Evolutionary conservation across 1,284 basidiomycete species (phyloP).

Genomic region (Polyporus tsugae): DNA sequence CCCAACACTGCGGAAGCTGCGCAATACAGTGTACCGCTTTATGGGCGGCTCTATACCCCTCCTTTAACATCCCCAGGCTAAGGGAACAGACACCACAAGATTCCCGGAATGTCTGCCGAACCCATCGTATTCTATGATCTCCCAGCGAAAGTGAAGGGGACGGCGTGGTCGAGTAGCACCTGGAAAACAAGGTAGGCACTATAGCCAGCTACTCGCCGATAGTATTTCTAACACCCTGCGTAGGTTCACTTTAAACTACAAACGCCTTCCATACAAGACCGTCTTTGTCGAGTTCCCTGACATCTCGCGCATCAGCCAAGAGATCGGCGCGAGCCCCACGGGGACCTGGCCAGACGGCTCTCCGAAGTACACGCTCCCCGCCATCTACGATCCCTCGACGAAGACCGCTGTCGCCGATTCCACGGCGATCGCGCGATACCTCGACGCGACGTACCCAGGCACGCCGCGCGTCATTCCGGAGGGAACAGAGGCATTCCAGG

Average conservation of each 20-base stretch:
- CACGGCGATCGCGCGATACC: slow-evolving; percentile 51
- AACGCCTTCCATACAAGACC: slow-evolving; percentile 38
- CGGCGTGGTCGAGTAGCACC: slow-evolving; percentile 18
- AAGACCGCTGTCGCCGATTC: slow-evolving; percentile 49
- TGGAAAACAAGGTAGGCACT: slow-evolving; percentile 12
- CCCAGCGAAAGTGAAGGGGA: slow-evolving; percentile 30
- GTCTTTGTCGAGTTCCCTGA: slow-evolving; percentile 41
- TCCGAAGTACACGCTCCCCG: slow-evolving; percentile 30
- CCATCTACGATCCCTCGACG: slow-evolving; percentile 42
- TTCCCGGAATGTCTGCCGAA: not conserved
- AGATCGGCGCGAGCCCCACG: slow-evolving; percentile 30
- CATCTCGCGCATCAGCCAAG: slow-evolving; percentile 21
- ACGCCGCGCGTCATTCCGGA: slow-evolving; percentile 42
- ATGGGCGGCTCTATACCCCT: not conserved
- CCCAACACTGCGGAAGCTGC: not conserved
- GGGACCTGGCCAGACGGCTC: slow-evolving; percentile 30
- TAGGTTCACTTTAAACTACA: slow-evolving; percentile 36
- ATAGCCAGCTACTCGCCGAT: slow-evolving; percentile 12
- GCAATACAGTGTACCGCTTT: not conserved
- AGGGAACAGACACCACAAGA: not conserved
- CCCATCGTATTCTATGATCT: slow-evolving; percentile 40
- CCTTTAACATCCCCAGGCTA: not conserved
- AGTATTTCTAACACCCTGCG: slow-evolving; percentile 11
- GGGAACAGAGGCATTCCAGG: slow-evolving; percentile 20
- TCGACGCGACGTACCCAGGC: slow-evolving; percentile 54